Evolutionary conservation across 306 rosid genomes (phyloP), one percentile per base, ranked within the genome.

Genomic region (Trifolium repens): DNA sequence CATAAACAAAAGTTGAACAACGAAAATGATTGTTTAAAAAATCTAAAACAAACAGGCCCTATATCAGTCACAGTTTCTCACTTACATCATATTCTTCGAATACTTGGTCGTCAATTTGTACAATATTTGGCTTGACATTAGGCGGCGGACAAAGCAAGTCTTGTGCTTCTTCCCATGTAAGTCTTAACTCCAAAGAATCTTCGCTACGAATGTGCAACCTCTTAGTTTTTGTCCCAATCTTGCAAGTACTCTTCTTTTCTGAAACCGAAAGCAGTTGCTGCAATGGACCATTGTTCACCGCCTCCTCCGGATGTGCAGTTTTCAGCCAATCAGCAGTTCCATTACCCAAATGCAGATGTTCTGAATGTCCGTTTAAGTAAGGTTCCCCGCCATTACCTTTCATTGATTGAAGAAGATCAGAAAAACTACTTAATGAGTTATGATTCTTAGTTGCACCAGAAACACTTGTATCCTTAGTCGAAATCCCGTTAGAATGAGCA

Each of bases 141-240:
- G 96, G 91, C 0, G 99, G 91, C 0, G 97, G 99, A 74, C 96
- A 87, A 70, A 94, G 93, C 75, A 94, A 89, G 71, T 90, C 87
- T 67, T 92, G 99, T 74, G 99, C 97, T 89, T 92, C 97, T 89
- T 92, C 92, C 97, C 96, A 91, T 52, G 97, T 94, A 66, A 92
- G 80, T 76, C 91, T 86, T 71, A 94, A 81, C 88, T 94, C 96
- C 79, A 81, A 19, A 67, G 88, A 88, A 80, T 94, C 97, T 81
- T 92, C 96, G 63, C 89, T 85, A 58, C 81, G 84, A 84, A 87
- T 85, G 74, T 76, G 93, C 82, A 90, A 79, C 83, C 97, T 91
- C 87, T 91, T 91, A 73, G 74, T 87, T 79, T 88, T 90, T 52
- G 90, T 81, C 72, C 96, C 96, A 77, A 86, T 90, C 54, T 90